Evolutionary conservation across 2,329 filamentous ascomycete species (phyloP).

Genomic region (Tolypocladium cylindrosporum): DNA sequence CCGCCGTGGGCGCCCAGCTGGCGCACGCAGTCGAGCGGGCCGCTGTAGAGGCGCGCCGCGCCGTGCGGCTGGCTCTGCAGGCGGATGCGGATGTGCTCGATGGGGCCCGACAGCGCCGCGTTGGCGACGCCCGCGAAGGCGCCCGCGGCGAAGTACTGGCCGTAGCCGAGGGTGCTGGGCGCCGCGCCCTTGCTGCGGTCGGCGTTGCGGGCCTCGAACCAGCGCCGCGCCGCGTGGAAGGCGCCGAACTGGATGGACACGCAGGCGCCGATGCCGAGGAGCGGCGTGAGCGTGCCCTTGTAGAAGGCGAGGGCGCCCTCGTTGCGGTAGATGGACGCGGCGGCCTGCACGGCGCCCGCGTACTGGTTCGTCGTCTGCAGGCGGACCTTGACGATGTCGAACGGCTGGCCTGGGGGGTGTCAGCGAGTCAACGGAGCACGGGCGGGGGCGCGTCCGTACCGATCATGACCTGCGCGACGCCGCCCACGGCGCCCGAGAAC

Average conservation of each 20-base stretch:
- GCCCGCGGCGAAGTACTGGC: constrained; percentile 82
- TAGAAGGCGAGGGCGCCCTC: constrained; percentile 92
- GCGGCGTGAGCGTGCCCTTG: constrained; percentile 91
- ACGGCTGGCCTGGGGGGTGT: constrained; percentile 47
- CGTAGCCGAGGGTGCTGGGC: constrained; percentile 54
- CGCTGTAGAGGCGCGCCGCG: constrained; percentile 63
- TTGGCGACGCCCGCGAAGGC: constrained; percentile 91
- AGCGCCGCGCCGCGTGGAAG: constrained; percentile 85
- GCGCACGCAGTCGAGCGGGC: constrained; percentile 82
- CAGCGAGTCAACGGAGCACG: not conserved
- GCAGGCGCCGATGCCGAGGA: constrained; percentile 93
- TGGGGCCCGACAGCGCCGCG: constrained; percentile 76
- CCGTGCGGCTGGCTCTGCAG: constrained; percentile 95
- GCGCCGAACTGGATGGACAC: constrained; percentile 98
- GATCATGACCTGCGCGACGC: constrained; percentile 86
- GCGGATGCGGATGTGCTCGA: constrained; percentile 94
- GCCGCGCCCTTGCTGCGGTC: constrained; percentile 39
- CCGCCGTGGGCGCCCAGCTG: constrained; percentile 62
- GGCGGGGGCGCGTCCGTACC: constrained; percentile 40
- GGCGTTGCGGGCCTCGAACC: constrained; percentile 70
- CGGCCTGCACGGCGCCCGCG: constrained; percentile 68
- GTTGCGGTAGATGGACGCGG: constrained; percentile 72
- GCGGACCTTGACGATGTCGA: constrained; percentile 95
- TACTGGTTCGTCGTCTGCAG: constrained; percentile 84
- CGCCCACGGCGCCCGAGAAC: constrained; percentile 80